Evolutionary conservation across 495 filamentous ascomycete species (phyloP).

Genomic region (Parathielavia hyrcaniae): DNA sequence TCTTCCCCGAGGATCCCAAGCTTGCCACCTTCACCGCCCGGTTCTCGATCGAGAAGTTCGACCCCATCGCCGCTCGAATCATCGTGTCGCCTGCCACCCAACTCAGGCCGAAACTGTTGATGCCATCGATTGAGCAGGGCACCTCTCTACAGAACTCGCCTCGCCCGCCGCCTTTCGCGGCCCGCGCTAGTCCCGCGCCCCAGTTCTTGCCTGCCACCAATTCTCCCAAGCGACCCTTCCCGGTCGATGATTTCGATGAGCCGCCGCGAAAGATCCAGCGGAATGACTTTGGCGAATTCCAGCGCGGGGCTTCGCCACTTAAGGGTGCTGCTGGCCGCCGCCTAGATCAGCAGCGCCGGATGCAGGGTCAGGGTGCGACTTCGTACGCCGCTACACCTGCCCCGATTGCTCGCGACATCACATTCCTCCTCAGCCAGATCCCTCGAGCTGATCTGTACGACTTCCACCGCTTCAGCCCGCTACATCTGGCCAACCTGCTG

Average conservation of each 20-base stretch:
- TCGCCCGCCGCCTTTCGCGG: constrained; percentile 21
- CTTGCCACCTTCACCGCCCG: constrained; percentile 68
- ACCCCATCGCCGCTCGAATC: constrained; percentile 68
- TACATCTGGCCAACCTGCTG: constrained; percentile 67
- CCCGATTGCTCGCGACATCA: constrained; percentile 69
- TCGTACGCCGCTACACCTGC: constrained; percentile 33
- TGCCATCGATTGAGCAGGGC: constrained; percentile 48
- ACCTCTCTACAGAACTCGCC: constrained; percentile 52
- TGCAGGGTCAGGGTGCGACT: constrained; percentile 43
- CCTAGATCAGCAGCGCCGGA: constrained; percentile 67
- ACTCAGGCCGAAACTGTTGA: constrained; percentile 53
- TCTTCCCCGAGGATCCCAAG: constrained; percentile 81
- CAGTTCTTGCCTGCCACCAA: constrained; percentile 50
- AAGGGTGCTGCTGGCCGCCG: constrained; percentile 78
- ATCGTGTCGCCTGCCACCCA: constrained; percentile 76
- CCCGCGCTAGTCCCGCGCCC: constrained; percentile 44
- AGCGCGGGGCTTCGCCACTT: constrained; percentile 75
- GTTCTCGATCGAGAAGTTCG: constrained; percentile 53
- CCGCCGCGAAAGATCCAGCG: constrained; percentile 64
- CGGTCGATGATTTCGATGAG: constrained; percentile 67
- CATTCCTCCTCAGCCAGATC: constrained; percentile 74
- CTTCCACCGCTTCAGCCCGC: constrained; percentile 56
- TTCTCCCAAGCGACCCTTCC: constrained; percentile 71
- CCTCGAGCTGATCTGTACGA: constrained; percentile 69
- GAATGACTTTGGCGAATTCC: constrained; percentile 30